A percentile compares a stretch with the other conserved stretches of the same genome.
phyloP scores from a whole-genome alignment of 306 rosid genomes.

The Arachis hypogaea region DNA sequence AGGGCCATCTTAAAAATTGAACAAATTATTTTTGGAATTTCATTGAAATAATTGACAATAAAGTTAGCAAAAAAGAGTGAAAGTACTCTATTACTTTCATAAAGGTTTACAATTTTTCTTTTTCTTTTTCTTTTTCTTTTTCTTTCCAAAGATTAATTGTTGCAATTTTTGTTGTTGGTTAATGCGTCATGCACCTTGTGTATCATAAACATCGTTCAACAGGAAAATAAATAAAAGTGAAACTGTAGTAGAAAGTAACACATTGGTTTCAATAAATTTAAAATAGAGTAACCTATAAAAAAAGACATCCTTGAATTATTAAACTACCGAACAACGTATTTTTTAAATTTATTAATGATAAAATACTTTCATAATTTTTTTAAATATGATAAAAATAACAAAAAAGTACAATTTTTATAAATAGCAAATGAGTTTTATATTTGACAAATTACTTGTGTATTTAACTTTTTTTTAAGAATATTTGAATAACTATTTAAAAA shows the following conservation, averaged over 20 bases:
- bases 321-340: too few species aligned
- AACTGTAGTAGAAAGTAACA: not conserved
- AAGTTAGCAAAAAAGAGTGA: constrained; percentile 31
- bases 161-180: not conserved
- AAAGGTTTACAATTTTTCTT: not conserved
- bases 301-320: too few species aligned
- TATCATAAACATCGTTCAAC: not conserved
- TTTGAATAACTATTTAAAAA: too few species aligned
- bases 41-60: constrained; percentile 28
- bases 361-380: too few species aligned
- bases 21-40: constrained; percentile 34
- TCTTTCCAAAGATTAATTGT: not conserved
- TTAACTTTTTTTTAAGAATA: too few species aligned
- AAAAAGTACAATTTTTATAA: too few species aligned
- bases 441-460: too few species aligned
- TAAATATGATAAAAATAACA: too few species aligned
- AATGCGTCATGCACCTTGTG: not conserved
- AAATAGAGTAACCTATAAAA: too few species aligned
- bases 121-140: not conserved
- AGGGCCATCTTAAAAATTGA: constrained; percentile 28
- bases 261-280: constrained; percentile 7
- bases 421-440: too few species aligned
- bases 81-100: constrained; percentile 20
- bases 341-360: too few species aligned
- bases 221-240: not conserved